Evolutionary conservation across 129 eudicot species (phyloP).

Genomic region (Lonicera japonica): DNA sequence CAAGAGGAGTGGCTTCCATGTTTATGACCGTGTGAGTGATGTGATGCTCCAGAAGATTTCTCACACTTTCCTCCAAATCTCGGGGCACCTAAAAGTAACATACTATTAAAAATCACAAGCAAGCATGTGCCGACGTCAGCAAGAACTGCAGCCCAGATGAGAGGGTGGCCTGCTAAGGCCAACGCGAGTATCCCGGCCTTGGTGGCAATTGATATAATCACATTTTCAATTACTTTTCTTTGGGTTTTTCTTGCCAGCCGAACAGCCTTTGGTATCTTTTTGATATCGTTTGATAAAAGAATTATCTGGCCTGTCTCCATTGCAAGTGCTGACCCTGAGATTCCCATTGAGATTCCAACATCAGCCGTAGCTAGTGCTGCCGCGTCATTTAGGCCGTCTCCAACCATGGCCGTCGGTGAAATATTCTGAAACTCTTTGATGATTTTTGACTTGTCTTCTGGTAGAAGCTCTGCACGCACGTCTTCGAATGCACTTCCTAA

Average conservation of each 20-base stretch:
- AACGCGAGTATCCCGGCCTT: constrained; percentile 62
- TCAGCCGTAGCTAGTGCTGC: constrained; percentile 91
- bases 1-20: constrained; percentile 21
- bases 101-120: constrained; percentile 77
- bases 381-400: constrained; percentile 91
- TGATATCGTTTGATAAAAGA: constrained; percentile 79
- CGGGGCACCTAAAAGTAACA: constrained; percentile 45
- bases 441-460: constrained; percentile 69
- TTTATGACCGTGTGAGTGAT: neutral
- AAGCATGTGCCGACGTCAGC: constrained; percentile 86
- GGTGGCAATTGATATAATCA: constrained; percentile 46
- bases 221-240: constrained; percentile 58
- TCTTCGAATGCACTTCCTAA: constrained; percentile 51
- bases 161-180: constrained; percentile 81
- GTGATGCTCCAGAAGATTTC: constrained; percentile 21
- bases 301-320: constrained; percentile 74
- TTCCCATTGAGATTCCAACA: constrained; percentile 95
- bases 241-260: constrained; percentile 44
- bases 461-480: constrained; percentile 67
- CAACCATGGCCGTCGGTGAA: constrained; percentile 80
- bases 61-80: constrained; percentile 1
- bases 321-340: constrained; percentile 96
- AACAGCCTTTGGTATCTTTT: constrained; percentile 55
- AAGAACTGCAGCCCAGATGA: constrained; percentile 91
- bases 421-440: constrained; percentile 49